A percentile compares a stretch with the other conserved stretches of the same genome.
Evolutionary conservation across 2,329 filamentous ascomycete species (phyloP).

Genomic region (Catunica adiposa): DNA sequence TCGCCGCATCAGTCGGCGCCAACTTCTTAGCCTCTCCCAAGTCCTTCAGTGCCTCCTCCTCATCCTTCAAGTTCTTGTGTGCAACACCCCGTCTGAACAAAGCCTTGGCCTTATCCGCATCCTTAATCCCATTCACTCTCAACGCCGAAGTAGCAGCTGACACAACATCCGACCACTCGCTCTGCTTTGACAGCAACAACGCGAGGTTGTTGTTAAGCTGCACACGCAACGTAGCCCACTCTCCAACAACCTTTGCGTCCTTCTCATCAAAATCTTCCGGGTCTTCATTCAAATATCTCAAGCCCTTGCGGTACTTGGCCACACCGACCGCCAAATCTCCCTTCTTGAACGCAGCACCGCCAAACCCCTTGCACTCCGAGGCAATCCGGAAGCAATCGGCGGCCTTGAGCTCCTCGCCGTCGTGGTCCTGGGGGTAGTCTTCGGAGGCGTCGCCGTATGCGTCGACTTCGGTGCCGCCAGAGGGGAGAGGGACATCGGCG

Average conservation of each 20-base stretch:
- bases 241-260: slow-evolving; percentile 45
- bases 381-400: slow-evolving; percentile 59
- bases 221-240: slow-evolving; percentile 62
- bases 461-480: slow-evolving; percentile 55
- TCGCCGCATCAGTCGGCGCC: slow-evolving; percentile 56
- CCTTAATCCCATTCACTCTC: slow-evolving; percentile 44
- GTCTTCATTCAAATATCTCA: slow-evolving; percentile 79
- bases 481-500: slow-evolving; percentile 49
- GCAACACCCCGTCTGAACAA: slow-evolving; percentile 70
- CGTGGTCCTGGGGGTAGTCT: slow-evolving; percentile 83
- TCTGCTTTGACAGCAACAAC: slow-evolving; percentile 68
- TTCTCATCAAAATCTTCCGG: slow-evolving; percentile 53
- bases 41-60: slow-evolving; percentile 55
- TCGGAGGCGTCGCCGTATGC: slow-evolving; percentile 80
- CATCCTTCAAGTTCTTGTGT: slow-evolving; percentile 61
- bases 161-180: slow-evolving; percentile 52
- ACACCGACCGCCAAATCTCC: slow-evolving; percentile 55
- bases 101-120: slow-evolving; percentile 76
- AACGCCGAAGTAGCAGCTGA: slow-evolving; percentile 59
- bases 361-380: slow-evolving; percentile 72
- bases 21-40: slow-evolving; percentile 61
- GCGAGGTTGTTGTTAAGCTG: slow-evolving; percentile 78
- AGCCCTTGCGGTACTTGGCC: slow-evolving; percentile 85
- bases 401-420: slow-evolving; percentile 33
- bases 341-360: slow-evolving; percentile 81